Evolutionary conservation across 108 stramenopile genomes (phyloP).

Genomic region (Bacterosira constricta): DNA sequence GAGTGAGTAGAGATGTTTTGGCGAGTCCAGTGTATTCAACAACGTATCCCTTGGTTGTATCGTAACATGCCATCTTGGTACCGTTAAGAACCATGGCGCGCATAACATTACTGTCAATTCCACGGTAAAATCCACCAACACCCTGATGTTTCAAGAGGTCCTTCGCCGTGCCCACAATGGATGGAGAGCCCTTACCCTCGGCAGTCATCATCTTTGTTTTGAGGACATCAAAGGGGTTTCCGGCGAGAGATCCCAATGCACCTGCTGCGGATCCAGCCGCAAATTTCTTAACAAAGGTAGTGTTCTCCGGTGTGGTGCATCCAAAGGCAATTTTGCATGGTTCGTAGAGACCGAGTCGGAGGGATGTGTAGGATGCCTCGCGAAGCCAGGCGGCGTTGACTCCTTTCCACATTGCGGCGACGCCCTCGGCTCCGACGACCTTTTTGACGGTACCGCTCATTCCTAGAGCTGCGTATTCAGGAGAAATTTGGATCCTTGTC

Average conservation of each 20-base stretch:
- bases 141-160: conserved; percentile 78
- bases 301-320: conserved; percentile 65
- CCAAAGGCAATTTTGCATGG: conserved; percentile 88
- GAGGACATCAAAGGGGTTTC: conserved; percentile 92
- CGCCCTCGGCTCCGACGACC: conserved; percentile 75
- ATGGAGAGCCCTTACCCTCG: conserved; percentile 64
- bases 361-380: conserved; percentile 93
- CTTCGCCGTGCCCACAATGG: conserved; percentile 65
- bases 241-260: conserved; percentile 87
- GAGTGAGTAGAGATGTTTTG: conserved; percentile 59
- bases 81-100: conserved; percentile 94
- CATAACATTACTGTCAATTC: conserved; percentile 89
- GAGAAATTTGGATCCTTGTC: conserved; percentile 86
- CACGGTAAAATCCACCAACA: conserved; percentile 90
- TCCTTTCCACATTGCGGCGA: conserved; percentile 88
- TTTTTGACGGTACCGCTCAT: conserved; percentile 78
- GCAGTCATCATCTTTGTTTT: conserved; percentile 91
- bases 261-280: conserved; percentile 85
- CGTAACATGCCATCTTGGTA: conserved; percentile 94
- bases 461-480: conserved; percentile 72
- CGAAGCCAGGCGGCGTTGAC: conserved; percentile 90
- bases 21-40: conserved; percentile 64
- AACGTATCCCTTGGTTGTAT: conserved; percentile 85
- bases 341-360: conserved; percentile 91
- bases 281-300: conserved; percentile 86